These are phyloP conservation scores for Mucor mucedo DNA, from an alignment of 371 early-diverging fungal genomes.

Conservation along the genomic window DNA sequence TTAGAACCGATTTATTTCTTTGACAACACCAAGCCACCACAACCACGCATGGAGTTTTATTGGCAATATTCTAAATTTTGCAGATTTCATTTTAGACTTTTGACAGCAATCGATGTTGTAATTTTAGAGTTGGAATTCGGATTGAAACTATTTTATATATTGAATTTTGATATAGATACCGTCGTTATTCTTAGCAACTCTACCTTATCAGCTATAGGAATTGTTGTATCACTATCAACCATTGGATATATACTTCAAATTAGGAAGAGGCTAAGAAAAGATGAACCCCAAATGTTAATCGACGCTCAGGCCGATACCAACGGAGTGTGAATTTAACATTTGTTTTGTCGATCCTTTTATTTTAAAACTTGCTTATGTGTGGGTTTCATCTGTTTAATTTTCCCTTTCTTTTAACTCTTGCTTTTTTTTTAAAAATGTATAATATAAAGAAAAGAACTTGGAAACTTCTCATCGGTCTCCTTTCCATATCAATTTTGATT, in stretches of 20 bases:
- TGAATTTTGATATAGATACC: constrained; percentile 45
- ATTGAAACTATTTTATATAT: constrained; percentile 46
- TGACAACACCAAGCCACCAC: constrained; percentile 16
- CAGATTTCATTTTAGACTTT: constrained; percentile 38
- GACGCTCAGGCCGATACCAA: constrained; percentile 16
- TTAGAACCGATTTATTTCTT: constrained; percentile 30
- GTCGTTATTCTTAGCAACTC: constrained; percentile 42
- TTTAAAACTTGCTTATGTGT: neutral
- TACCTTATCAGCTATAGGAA: constrained; percentile 37
- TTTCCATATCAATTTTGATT: neutral
- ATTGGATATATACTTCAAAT: constrained; percentile 36
- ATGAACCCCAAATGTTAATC: constrained; percentile 34
- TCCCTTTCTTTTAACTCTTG: neutral
- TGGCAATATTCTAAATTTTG: constrained; percentile 38
- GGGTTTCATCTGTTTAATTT: neutral
- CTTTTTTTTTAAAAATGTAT: constrained; percentile 4
- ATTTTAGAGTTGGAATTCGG: constrained; percentile 49
- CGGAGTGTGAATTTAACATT: neutral
- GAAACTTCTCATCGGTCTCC: constrained; percentile 2
- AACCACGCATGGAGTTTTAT: constrained; percentile 40
- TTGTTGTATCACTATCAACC: constrained; percentile 33
- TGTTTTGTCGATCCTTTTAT: neutral
- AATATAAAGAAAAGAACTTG: constrained; percentile 19
- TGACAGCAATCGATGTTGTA: constrained; percentile 41
- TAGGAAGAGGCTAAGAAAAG: constrained; percentile 26